Evolutionary conservation across 768 basidiomycete species (phyloP), one percentile per base, ranked within the genome.

Genomic region (Pholiota molesta): DNA sequence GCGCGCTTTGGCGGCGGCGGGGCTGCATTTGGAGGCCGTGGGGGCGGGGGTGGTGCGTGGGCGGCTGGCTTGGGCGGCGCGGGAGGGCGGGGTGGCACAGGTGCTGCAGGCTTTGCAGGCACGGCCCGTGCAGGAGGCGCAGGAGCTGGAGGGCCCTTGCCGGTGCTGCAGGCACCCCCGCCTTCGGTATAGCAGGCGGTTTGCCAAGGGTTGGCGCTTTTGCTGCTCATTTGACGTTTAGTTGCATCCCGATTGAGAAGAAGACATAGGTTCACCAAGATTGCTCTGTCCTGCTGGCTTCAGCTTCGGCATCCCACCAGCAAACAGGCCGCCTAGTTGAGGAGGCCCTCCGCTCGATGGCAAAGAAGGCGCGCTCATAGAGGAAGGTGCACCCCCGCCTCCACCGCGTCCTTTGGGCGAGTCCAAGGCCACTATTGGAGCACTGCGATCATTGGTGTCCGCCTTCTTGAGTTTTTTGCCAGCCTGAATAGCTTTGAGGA

Each of bases 241-340:
- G 23, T 11, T 14, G 49, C 54, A 62, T 52, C 54, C 60, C 64
- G 39, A 67, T 52, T 60, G 49, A 31, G n/a, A 3, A 29, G 5
- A 60, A 26, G 37, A 59, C 3, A 39, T 57, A 31, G 58, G 66
- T 81, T 62, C 69, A 90, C 90, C 84, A 59, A 80, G 73, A 72
- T 78, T 81, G 57, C 70, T 80, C 60, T 86, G 83, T 13, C 87
- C 91, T n/a, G 90, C 83, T 49, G 93, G 86, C 79, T 90, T 96
- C 69, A 97, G 72, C 71, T 92, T 95, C 4, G 95, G 95, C 80
- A 97, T 87, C 1, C 95, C 95, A 16, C 93, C 94, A 49, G 95
- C 94, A 70, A 97, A 96, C 11, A 97, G 75, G 1, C 86, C 89
- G 33, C 87, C 95, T 4, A 96, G 78, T 73, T 95, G 94, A 26